Base-by-base conservation (phyloP, 1,284 basidiomycete species). In the Trichosporon inkin region DNA sequence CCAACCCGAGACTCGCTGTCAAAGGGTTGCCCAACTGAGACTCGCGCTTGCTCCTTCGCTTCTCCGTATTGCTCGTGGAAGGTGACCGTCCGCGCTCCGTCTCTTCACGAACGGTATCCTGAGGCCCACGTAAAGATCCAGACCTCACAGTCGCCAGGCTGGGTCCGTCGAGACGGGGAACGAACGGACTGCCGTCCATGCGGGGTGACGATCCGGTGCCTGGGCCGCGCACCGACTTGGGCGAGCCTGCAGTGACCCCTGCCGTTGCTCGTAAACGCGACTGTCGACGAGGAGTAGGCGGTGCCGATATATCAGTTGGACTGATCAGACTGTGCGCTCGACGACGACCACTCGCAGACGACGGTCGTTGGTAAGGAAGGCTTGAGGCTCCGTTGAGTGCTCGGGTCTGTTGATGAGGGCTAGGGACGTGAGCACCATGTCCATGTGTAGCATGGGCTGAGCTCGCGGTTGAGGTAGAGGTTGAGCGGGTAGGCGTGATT, bases 1-100 rank as follows among this genome's bases (percentile, higher is more conserved):
- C 65, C 16, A 75, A 51, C 5, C 74, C 74, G 52, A 75, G 59
- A 58, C 71, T 75, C 10, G 68, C 60, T 1, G 69, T 68, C 10
- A 76, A 60, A 7, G 39, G 40, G 41, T 55, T 62, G 28, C 32
- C n/a, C 41, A 35, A 17, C 10, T 32, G 36, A n/a, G 47, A 14
- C 7, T 53, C 41, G 8, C 44, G 22, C 24, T 49, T 41, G 28
- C 22, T 32, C 32, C 19, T 49, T 24, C 41, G 53, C 56, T 35
- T 58, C 44, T 10, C 57, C 10, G 36, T 22, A 24, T 40, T 10
- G 32, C 57, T 54, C 10, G 34, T 49, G 28, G 44, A 22, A 35
- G 52, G 40, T 28, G 53, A 38, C 28, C 40, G 8, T 8, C 19
- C 40, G 36, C 44, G 44, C 44, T 41, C 32, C 3, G 55, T 32